Conservation (phyloP, 768 basidiomycete species). For the Pulveroboletus sp. region DNA sequence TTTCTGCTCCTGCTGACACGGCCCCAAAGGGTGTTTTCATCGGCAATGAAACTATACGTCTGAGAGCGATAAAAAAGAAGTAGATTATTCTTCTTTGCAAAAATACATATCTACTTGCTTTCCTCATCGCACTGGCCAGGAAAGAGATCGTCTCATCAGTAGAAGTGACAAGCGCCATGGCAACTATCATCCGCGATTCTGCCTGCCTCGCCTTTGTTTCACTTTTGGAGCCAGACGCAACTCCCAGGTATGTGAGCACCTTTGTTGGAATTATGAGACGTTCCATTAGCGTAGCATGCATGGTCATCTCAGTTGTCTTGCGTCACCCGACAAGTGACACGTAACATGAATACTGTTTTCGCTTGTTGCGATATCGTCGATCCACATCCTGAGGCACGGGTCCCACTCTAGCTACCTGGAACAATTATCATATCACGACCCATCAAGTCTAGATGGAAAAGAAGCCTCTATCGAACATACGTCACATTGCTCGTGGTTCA, state of each 20-base stretch:
- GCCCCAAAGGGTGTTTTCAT: conserved; percentile 81
- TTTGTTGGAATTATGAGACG: too few relatives aligned
- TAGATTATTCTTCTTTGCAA: conserved; percentile 42
- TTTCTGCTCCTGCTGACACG: conserved; percentile 1
- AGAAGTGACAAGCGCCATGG: neutral
- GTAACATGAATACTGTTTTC: neutral
- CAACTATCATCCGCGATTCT: neutral
- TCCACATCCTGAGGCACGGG: neutral
- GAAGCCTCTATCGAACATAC: neutral
- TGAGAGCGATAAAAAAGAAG: conserved; percentile 95
- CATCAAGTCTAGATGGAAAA: neutral
- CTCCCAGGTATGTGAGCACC: too few relatives aligned
- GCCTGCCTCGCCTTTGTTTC: too few relatives aligned
- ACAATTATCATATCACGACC: neutral
- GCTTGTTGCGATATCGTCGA: neutral
- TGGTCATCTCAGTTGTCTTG: neutral
- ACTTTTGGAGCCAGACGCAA: too few relatives aligned
- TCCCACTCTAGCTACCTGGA: neutral
- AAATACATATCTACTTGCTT: conserved; percentile 3
- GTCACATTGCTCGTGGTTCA: neutral
- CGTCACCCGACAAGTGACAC: too few relatives aligned
- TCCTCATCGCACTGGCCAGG: neutral
- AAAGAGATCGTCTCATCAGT: neutral
- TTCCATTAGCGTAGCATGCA: neutral
- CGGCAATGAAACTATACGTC: conserved; percentile 87